These are phyloP conservation scores for Kodamaea derodonti DNA, from an alignment of 1,139 yeast species.

Conservation along the genomic window DNA sequence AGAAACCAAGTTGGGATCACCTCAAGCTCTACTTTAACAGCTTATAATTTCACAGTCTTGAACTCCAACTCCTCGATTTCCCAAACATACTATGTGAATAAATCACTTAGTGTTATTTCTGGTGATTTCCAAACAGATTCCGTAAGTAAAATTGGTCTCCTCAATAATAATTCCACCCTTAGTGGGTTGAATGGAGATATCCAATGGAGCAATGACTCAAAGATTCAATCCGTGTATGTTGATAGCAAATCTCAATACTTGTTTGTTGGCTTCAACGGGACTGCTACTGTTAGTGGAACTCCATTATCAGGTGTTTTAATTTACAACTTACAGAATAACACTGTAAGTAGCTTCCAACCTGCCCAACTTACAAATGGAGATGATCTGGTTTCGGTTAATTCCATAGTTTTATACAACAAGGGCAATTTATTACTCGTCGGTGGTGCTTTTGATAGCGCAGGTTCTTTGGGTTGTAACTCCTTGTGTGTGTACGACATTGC, in stretches of 20 bases:
- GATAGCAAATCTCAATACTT: constrained; percentile 34
- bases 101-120: constrained; percentile 50
- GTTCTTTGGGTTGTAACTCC: constrained; percentile 56
- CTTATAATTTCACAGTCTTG: constrained; percentile 22
- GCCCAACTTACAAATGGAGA: constrained; percentile 29
- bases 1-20: constrained; percentile 30
- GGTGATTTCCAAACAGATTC: constrained; percentile 28
- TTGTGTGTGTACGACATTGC: constrained; percentile 66
- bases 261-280: constrained; percentile 51
- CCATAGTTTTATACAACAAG: constrained; percentile 51
- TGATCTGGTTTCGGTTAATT: constrained; percentile 39
- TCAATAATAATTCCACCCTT: constrained; percentile 24
- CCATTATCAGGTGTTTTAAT: constrained; percentile 46
- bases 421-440: constrained; percentile 61
- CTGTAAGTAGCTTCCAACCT: constrained; percentile 47
- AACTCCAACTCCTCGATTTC: constrained; percentile 37
- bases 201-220: constrained; percentile 31
- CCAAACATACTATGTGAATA: constrained; percentile 42
- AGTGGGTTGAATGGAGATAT: constrained; percentile 27
- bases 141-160: constrained; percentile 33
- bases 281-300: constrained; percentile 25
- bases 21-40: constrained; percentile 18
- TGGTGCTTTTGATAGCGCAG: constrained; percentile 67
- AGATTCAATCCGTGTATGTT: constrained; percentile 41
- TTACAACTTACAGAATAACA: constrained; percentile 43